These are phyloP conservation scores for Dactylonectria estremocensis DNA, from an alignment of 2,329 filamentous ascomycete genomes.

Conservation along the genomic window DNA sequence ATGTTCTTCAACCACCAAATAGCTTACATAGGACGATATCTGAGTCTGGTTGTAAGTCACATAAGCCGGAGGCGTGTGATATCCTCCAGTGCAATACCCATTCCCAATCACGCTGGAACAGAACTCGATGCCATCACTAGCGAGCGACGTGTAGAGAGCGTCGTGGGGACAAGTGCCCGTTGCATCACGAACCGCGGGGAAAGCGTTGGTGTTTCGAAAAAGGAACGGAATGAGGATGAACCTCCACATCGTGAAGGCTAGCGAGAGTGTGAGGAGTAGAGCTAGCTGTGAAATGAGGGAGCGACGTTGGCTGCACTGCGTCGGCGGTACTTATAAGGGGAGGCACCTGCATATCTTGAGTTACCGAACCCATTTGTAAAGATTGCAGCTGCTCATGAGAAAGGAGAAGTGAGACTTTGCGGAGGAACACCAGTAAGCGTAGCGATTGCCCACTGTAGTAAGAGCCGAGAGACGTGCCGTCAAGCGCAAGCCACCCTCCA, in stretches of 20 bases:
- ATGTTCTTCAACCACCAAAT: background rate
- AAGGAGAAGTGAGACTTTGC: background rate
- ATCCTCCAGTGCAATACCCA: conserved; percentile 38
- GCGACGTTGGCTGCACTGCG: background rate
- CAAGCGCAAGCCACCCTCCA: background rate
- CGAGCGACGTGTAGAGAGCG: conserved; percentile 51
- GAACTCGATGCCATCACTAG: conserved; percentile 45
- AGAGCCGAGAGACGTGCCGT: conserved; percentile 19
- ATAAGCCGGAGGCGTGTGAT: conserved; percentile 50
- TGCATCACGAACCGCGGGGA: conserved; percentile 35
- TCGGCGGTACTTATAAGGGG: conserved; percentile 24
- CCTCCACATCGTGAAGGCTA: conserved; percentile 43
- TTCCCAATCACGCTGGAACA: conserved; percentile 50
- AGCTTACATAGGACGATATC: conserved; percentile 52
- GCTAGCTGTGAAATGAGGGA: conserved; percentile 1
- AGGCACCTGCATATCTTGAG: background rate
- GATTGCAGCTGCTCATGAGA: background rate
- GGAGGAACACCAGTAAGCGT: conserved; percentile 2
- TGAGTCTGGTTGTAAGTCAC: conserved; percentile 47
- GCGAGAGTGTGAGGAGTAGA: conserved; percentile 37
- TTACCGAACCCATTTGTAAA: background rate
- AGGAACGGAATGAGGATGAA: conserved; percentile 32
- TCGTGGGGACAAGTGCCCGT: conserved; percentile 47
- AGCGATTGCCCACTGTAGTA: background rate
- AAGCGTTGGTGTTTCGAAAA: conserved; percentile 16